A percentile compares a stretch with the other conserved stretches of the same genome.
phyloP scores from a whole-genome alignment of 768 basidiomycete genomes.

The Albatrellus ellisii region DNA sequence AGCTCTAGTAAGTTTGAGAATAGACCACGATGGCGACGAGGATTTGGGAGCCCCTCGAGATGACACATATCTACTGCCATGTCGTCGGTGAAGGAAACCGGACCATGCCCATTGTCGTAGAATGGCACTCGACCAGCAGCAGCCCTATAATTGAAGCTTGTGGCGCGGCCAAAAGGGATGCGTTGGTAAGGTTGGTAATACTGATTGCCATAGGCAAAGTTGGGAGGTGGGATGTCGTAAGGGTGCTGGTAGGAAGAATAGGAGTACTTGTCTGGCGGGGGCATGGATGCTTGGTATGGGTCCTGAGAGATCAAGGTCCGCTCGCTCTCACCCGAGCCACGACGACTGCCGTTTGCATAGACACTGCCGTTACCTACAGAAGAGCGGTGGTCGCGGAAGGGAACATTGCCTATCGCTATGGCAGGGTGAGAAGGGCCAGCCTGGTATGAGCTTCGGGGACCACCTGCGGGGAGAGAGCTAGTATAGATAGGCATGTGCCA shows the following conservation, averaged over 20 bases:
- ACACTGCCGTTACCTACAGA: too few species aligned
- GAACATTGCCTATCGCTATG: too few species aligned
- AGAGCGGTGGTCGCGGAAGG: too few species aligned
- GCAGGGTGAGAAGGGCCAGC: too few species aligned
- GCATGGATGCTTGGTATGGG: conserved; percentile 12
- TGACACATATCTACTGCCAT: background rate
- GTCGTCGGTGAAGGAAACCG: background rate
- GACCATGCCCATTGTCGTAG: background rate
- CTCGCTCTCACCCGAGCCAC: conserved; percentile 25
- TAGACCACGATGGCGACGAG: background rate
- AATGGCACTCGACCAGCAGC: background rate
- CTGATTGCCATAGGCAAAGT: background rate
- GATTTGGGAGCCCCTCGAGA: background rate
- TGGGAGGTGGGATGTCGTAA: background rate
- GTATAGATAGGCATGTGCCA: too few species aligned
- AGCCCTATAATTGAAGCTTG: background rate
- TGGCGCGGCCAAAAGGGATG: background rate
- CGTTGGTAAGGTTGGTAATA: background rate
- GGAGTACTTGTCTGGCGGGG: too few species aligned
- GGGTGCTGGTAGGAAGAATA: background rate
- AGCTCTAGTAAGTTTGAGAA: background rate
- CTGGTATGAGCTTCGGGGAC: too few species aligned
- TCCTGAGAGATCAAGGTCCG: conserved; percentile 22
- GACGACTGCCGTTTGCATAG: too few species aligned
- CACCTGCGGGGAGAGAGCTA: too few species aligned